Percentiles rank a stretch among this genome's conserved stretches.
These are phyloP conservation scores for Trichoderma oligosporum DNA, from an alignment of 2,329 filamentous ascomycete genomes.

Conservation along the genomic window DNA sequence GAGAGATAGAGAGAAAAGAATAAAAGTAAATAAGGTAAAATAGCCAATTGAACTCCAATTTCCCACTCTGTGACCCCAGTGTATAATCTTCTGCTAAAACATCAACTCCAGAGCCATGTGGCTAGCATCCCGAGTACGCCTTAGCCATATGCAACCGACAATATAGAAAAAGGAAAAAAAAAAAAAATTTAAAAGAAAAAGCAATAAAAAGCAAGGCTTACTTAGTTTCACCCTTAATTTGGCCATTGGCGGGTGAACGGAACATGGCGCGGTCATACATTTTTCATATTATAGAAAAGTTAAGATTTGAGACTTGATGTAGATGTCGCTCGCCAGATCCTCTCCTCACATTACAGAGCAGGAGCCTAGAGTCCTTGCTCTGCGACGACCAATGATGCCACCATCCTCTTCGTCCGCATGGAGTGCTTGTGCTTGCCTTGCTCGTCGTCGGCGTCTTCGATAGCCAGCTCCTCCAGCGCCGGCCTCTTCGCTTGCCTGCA, in stretches of 20 bases:
- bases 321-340: not conserved
- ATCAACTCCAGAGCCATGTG: slow-evolving; percentile 10
- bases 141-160: not conserved
- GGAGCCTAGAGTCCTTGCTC: slow-evolving; percentile 59
- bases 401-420: slow-evolving; percentile 79
- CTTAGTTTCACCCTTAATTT: not conserved
- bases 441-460: slow-evolving; percentile 68
- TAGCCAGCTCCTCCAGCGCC: slow-evolving; percentile 62
- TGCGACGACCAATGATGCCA: slow-evolving; percentile 52
- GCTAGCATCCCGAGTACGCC: not conserved
- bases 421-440: slow-evolving; percentile 74
- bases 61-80: not conserved
- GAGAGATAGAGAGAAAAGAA: not conserved
- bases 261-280: not conserved
- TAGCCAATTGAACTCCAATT: not conserved
- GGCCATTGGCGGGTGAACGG: not conserved
- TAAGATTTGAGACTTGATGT: too few species aligned
- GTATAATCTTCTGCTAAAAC: slow-evolving; percentile 6
- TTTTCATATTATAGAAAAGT: not conserved
- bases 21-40: not conserved
- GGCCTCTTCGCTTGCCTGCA: slow-evolving; percentile 86
- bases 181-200: not conserved
- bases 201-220: not conserved
- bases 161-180: not conserved
- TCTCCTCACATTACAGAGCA: slow-evolving; percentile 63